Evolutionary conservation across 2,329 filamentous ascomycete species (phyloP).

Genomic region (Pseudogymnoascus sp.): DNA sequence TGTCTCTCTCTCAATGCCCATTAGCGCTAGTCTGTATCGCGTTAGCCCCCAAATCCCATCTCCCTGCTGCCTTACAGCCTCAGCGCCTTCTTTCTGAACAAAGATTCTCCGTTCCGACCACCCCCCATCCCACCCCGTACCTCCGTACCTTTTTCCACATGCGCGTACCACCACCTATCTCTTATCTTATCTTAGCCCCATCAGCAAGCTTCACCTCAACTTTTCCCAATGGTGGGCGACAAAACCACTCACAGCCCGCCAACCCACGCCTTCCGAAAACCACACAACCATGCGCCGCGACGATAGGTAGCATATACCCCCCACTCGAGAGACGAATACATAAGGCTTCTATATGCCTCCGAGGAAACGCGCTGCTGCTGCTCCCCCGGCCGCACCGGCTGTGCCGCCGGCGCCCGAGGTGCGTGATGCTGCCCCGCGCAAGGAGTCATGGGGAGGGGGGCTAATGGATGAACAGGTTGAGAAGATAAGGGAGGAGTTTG

Average conservation of each 20-base stretch:
- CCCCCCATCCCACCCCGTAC: background rate
- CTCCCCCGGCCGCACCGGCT: background rate
- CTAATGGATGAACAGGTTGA: background rate
- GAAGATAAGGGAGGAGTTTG: background rate
- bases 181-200: constrained; percentile 8
- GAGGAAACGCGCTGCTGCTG: constrained; percentile 8
- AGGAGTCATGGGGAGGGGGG: background rate
- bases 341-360: constrained; percentile 4
- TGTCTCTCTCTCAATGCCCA: background rate
- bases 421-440: background rate
- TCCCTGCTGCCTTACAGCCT: constrained; percentile 4
- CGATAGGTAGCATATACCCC: background rate
- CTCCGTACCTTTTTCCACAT: background rate
- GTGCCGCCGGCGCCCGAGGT: background rate
- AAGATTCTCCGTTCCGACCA: background rate
- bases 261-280: background rate
- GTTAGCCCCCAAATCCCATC: background rate
- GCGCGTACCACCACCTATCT: background rate
- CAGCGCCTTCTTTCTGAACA: background rate
- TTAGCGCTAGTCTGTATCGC: background rate
- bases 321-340: background rate
- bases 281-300: constrained; percentile 4
- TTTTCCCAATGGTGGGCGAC: constrained; percentile 9
- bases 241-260: background rate
- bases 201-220: constrained; percentile 7